phyloP scores from a whole-genome alignment of 2,329 filamentous ascomycete species.

The Cercospora sp. region DNA sequence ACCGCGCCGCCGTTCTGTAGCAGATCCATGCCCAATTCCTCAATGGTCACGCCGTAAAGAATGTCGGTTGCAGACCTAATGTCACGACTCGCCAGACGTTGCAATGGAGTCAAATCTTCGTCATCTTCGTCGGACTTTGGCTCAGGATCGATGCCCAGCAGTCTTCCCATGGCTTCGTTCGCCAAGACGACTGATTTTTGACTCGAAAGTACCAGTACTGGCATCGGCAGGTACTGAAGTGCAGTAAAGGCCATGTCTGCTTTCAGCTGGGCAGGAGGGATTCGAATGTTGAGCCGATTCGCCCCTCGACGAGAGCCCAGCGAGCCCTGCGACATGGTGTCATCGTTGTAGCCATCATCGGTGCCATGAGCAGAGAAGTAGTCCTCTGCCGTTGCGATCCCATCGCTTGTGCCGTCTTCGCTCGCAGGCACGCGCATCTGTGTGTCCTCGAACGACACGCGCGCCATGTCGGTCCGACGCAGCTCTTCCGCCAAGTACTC shows the following conservation, averaged over 20 bases:
- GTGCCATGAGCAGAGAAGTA: conserved; percentile 36
- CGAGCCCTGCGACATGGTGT: conserved; percentile 21
- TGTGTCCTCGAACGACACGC: conserved; percentile 12
- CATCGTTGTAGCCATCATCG: conserved; percentile 26
- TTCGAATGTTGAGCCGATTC: conserved; percentile 36
- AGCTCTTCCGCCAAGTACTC: conserved; percentile 12
- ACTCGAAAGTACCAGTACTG: conserved; percentile 66
- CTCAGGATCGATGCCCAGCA: conserved; percentile 60
- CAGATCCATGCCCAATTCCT: conserved; percentile 72
- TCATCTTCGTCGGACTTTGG: conserved; percentile 20
- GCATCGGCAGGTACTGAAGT: conserved; percentile 72
- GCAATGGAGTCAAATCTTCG: conserved; percentile 21
- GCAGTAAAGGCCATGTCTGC: conserved; percentile 61
- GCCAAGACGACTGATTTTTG: conserved; percentile 70
- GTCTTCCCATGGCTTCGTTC: conserved; percentile 71
- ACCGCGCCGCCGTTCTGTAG: conserved; percentile 63
- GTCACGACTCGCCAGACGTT: conserved; percentile 25
- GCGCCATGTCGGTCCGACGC: conserved; percentile 11
- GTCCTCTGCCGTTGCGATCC: conserved; percentile 19
- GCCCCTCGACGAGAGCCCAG: conserved; percentile 27
- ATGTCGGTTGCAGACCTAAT: conserved; percentile 55
- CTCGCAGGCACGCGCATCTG: conserved; percentile 4
- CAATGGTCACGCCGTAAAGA: conserved; percentile 65
- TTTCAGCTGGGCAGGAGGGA: conserved; percentile 36
- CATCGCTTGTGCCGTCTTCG: conserved; percentile 3